phyloP scores from a whole-genome alignment of 176 grass and related monocot genomes.

The Triticum dicoccoides region DNA sequence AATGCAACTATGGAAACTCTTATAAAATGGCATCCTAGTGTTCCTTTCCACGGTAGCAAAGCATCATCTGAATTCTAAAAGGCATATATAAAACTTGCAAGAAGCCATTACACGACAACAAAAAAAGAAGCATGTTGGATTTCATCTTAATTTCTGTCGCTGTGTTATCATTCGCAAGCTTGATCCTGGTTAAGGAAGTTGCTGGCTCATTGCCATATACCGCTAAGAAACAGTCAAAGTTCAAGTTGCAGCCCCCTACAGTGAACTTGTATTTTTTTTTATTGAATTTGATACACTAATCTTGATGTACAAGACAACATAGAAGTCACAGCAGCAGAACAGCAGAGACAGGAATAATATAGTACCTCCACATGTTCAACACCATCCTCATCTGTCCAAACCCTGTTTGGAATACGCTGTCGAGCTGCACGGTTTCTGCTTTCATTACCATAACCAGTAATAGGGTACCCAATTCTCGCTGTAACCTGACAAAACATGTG shows the following conservation, averaged over 20 bases:
- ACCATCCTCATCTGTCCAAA: conserved; percentile 94
- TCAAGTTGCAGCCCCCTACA: background rate
- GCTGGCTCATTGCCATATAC: background rate
- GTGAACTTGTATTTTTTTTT: background rate
- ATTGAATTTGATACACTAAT: background rate
- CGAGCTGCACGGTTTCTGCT: conserved; percentile 80
- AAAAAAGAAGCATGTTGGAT: background rate
- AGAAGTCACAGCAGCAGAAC: background rate
- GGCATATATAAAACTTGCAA: conserved; percentile 8
- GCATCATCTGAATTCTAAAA: background rate
- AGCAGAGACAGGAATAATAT: conserved; percentile 4
- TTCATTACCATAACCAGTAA: conserved; percentile 96
- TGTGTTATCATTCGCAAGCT: background rate
- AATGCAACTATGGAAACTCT: background rate
- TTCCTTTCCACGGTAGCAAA: background rate
- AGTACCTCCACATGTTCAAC: conserved; percentile 91
- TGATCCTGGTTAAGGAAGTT: background rate
- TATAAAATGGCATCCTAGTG: conserved; percentile 1
- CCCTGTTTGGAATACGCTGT: conserved; percentile 71
- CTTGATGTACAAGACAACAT: background rate
- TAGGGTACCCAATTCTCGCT: conserved; percentile 64
- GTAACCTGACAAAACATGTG: conserved; percentile 47
- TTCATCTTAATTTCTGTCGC: background rate
- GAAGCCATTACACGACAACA: background rate
- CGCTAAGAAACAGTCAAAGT: conserved; percentile 15